Evolutionary conservation across 306 rosid species (phyloP).

Genomic region (Gastrolobium bilobum): DNA sequence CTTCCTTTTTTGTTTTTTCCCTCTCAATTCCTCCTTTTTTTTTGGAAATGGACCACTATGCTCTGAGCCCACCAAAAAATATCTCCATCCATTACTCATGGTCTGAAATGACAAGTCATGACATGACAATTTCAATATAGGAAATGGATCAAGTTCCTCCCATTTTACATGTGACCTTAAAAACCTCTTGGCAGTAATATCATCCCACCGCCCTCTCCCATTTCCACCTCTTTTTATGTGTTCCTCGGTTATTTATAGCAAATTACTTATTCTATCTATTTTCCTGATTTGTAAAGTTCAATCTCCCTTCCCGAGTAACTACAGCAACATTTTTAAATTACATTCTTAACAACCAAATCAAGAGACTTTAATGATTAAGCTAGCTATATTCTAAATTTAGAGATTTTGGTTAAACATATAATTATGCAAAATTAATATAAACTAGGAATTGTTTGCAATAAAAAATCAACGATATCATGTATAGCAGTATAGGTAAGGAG

Average conservation of each 20-base stretch:
- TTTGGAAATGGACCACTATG: too few species aligned
- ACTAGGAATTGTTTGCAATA: constrained; percentile 27
- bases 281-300: background rate
- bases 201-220: too few species aligned
- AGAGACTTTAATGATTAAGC: background rate
- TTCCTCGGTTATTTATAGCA: background rate
- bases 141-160: too few species aligned
- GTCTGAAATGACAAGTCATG: too few species aligned
- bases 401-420: constrained; percentile 8
- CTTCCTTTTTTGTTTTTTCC: too few species aligned
- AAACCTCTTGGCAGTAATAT: too few species aligned
- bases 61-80: too few species aligned
- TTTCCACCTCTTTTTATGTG: background rate
- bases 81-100: too few species aligned
- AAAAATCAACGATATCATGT: constrained; percentile 44
- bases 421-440: constrained; percentile 36
- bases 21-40: too few species aligned
- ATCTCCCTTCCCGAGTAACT: background rate
- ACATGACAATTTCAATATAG: too few species aligned
- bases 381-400: constrained; percentile 20
- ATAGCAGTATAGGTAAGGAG: constrained; percentile 24
- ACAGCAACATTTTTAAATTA: background rate
- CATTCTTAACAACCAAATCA: constrained; percentile 4
- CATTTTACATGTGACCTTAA: too few species aligned
- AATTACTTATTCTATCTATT: background rate